A percentile compares a stretch with the other conserved stretches of the same genome.
Evolutionary conservation across 208 protist genomes (phyloP).

Genomic region (Trypanosoma boissoni): DNA sequence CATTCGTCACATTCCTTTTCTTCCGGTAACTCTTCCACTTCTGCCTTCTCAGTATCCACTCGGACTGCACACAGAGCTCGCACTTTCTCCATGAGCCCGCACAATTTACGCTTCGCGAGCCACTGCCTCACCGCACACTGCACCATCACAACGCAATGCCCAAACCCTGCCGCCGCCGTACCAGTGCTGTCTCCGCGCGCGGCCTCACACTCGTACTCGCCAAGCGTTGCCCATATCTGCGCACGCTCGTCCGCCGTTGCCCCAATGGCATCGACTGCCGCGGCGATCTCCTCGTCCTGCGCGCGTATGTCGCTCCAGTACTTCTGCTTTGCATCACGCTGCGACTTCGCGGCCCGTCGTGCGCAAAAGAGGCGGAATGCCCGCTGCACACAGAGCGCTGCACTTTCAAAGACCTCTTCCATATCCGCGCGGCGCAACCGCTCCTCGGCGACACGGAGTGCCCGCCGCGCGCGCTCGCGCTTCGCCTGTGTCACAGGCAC

Average conservation of each 20-base stretch:
- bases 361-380: constrained; percentile 19
- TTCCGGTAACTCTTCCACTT: constrained; percentile 9
- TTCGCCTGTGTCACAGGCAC: constrained; percentile 12
- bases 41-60: constrained; percentile 2
- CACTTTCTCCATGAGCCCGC: constrained; percentile 5
- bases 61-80: not conserved
- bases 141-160: constrained; percentile 7
- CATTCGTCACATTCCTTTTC: too few species aligned
- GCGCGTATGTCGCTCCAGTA: constrained; percentile 24
- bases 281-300: constrained; percentile 24
- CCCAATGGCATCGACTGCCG: constrained; percentile 20
- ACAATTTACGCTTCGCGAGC: constrained; percentile 5
- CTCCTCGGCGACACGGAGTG: not conserved
- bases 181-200: constrained; percentile 3
- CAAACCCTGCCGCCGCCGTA: not conserved
- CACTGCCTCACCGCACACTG: constrained; percentile 9
- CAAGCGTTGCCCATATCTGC: constrained; percentile 17
- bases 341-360: constrained; percentile 2
- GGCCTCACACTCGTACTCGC: constrained; percentile 11
- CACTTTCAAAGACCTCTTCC: not conserved
- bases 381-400: constrained; percentile 26
- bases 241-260: not conserved
- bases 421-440: not conserved
- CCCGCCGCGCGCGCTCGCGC: not conserved
- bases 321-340: constrained; percentile 16